Evolutionary conservation across 164 flowering plant species (phyloP).

Genomic region (Vitis cinerea): DNA sequence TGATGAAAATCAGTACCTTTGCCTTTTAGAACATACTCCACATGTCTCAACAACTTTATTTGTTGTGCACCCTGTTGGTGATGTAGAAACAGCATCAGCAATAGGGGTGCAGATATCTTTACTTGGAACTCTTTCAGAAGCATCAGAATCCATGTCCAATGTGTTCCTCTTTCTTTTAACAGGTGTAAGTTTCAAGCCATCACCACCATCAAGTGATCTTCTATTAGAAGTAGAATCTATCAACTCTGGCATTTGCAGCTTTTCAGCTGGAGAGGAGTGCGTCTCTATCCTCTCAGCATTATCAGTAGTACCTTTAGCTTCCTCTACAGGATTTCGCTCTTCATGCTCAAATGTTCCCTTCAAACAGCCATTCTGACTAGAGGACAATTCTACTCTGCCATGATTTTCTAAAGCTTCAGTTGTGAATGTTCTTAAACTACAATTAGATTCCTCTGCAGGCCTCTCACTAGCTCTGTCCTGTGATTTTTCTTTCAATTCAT

Average conservation of each 20-base stretch:
- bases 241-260: constrained; percentile 8
- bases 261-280: constrained; percentile 15
- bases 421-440: constrained; percentile 9
- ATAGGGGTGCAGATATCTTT: constrained; percentile 17
- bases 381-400: constrained; percentile 9
- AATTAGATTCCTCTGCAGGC: constrained; percentile 19
- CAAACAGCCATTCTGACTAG: constrained; percentile 5
- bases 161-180: constrained; percentile 20
- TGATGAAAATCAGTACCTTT: constrained; percentile 27
- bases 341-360: constrained; percentile 12
- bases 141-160: constrained; percentile 25
- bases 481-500: constrained; percentile 10
- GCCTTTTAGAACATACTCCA: constrained; percentile 27
- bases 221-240: constrained; percentile 15
- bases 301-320: constrained; percentile 5
- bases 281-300: constrained; percentile 13
- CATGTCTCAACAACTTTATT: constrained; percentile 12
- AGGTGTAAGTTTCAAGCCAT: constrained; percentile 4
- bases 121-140: constrained; percentile 16
- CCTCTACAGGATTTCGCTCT: not conserved
- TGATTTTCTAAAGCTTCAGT: constrained; percentile 7
- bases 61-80: constrained; percentile 16
- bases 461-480: constrained; percentile 9
- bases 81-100: constrained; percentile 14
- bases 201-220: constrained; percentile 8